A percentile compares a stretch with the other conserved stretches of the same genome.
phyloP scores from a whole-genome alignment of 805 yeast genomes.

The Brettanomyces anomalus region DNA sequence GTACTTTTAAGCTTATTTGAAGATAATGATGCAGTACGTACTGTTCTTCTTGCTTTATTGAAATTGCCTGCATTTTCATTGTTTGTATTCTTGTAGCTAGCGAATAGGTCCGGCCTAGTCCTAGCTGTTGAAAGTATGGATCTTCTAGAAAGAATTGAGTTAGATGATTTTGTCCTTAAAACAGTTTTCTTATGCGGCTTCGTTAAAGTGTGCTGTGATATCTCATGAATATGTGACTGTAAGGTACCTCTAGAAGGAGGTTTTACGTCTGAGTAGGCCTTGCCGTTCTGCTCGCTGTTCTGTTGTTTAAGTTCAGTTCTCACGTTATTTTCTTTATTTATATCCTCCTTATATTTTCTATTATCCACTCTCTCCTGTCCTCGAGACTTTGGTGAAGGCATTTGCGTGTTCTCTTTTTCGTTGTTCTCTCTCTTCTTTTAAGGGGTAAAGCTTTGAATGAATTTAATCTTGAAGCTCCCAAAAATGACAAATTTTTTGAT shows the following conservation, averaged over 20 bases:
- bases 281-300: background rate
- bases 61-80: constrained; percentile 6
- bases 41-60: constrained; percentile 3
- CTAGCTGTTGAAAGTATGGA: constrained; percentile 3
- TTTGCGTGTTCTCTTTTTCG: background rate
- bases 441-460: too few relatives aligned
- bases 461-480: too few relatives aligned
- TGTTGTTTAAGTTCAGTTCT: background rate
- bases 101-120: constrained; percentile 3
- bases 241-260: too few relatives aligned
- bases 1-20: background rate
- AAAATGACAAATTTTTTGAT: too few relatives aligned
- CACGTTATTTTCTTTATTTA: background rate
- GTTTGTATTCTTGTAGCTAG: constrained; percentile 15
- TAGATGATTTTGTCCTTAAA: constrained; percentile 18
- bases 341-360: background rate
- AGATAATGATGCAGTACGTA: background rate
- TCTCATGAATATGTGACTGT: too few relatives aligned
- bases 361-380: background rate
- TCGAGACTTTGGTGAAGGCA: background rate
- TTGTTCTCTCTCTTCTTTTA: too few relatives aligned
- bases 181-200: constrained; percentile 4
- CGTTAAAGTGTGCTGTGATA: too few relatives aligned
- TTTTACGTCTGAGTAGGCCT: background rate
- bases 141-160: constrained; percentile 9